These are phyloP conservation scores for Chara braunii DNA, from an alignment of 139 green algal species.

Conservation along the genomic window DNA sequence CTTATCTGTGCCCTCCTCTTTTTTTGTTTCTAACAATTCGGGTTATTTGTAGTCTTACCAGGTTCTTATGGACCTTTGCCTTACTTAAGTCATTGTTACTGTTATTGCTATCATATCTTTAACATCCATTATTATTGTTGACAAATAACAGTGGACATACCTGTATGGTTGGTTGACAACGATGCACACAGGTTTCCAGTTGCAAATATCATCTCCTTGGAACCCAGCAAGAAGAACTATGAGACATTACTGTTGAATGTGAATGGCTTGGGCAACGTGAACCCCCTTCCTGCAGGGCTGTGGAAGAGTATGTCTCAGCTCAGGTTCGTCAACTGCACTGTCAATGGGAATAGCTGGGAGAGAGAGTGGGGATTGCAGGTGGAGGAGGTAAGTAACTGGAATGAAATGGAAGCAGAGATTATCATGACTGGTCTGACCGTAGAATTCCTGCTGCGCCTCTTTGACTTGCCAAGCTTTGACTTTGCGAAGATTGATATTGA, in stretches of 20 bases:
- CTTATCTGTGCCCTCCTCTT: too few species aligned
- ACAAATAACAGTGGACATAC: too few species aligned
- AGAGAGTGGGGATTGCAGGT: neutral
- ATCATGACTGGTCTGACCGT: neutral
- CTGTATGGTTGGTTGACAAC: too few species aligned
- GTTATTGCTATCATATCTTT: too few species aligned
- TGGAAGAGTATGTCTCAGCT: neutral
- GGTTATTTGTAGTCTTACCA: too few species aligned
- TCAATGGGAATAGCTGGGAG: neutral
- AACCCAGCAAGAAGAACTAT: neutral
- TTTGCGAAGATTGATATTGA: constrained; percentile 34
- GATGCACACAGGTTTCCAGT: neutral
- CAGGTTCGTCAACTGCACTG: neutral
- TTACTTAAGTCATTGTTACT: too few species aligned
- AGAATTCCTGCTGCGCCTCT: constrained; percentile 15
- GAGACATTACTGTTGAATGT: neutral
- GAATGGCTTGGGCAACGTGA: neutral
- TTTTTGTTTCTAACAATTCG: too few species aligned
- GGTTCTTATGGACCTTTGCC: too few species aligned
- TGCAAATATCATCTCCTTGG: constrained; percentile 8
- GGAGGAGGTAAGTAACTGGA: neutral
- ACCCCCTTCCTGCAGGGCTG: neutral
- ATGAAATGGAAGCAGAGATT: neutral
- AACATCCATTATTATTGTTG: too few species aligned
- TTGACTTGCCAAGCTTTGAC: constrained; percentile 8